These are phyloP conservation scores for Fusarium tuaranense DNA, from an alignment of 2,329 filamentous ascomycete genomes.

Conservation along the genomic window DNA sequence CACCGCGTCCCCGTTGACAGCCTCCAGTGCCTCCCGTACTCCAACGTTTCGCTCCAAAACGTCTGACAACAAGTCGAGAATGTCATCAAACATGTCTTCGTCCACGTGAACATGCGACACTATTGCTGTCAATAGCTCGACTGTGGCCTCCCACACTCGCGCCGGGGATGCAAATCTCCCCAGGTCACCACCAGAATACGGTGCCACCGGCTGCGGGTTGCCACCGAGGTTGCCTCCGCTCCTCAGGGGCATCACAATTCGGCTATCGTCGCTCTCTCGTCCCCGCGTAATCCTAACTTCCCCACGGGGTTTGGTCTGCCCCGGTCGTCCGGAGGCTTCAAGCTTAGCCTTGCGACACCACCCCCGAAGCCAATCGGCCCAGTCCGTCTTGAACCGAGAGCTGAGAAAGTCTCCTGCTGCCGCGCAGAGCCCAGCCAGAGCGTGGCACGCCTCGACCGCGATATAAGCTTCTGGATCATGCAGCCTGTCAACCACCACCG, in stretches of 20 bases:
- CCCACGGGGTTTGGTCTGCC: conserved; percentile 26
- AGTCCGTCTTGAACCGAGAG: conserved; percentile 80
- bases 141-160: conserved; percentile 73
- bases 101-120: conserved; percentile 72
- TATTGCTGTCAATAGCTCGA: conserved; percentile 70
- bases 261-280: conserved; percentile 30
- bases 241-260: conserved; percentile 50
- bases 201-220: conserved; percentile 19
- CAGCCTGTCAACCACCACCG: conserved; percentile 77
- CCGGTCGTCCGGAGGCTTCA: conserved; percentile 47
- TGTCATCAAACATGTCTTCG: conserved; percentile 78
- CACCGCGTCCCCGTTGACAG: conserved; percentile 78
- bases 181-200: conserved; percentile 54
- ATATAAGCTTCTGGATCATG: conserved; percentile 77
- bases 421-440: conserved; percentile 76
- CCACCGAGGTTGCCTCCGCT: conserved; percentile 38
- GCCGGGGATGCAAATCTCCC: conserved; percentile 71
- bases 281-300: conserved; percentile 35
- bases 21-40: conserved; percentile 69
- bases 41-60: conserved; percentile 58
- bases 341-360: conserved; percentile 61
- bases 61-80: conserved; percentile 71
- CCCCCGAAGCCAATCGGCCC: conserved; percentile 65
- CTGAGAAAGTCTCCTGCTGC: conserved; percentile 85
- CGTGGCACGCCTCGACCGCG: conserved; percentile 75